These are phyloP conservation scores for Incumbomyces lentus DNA, from an alignment of 2,329 filamentous ascomycete species.

Conservation along the genomic window DNA sequence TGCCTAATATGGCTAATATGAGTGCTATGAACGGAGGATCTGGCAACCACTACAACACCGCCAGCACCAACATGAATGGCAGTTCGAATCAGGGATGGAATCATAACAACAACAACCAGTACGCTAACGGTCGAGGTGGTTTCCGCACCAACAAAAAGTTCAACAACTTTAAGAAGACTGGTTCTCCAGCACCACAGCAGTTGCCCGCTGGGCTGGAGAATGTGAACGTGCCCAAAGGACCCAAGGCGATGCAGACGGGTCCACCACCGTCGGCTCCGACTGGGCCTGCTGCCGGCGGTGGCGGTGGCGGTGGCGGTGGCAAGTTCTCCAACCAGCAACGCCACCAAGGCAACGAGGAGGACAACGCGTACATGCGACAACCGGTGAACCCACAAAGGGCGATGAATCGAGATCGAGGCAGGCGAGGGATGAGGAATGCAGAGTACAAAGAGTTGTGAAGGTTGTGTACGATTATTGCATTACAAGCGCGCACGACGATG, in stretches of 20 bases:
- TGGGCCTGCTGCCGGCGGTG: conserved; percentile 9
- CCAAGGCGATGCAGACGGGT: conserved; percentile 15
- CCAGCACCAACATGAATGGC: conserved; percentile 22
- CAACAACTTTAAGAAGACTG: conserved; percentile 10
- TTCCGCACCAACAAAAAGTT: conserved; percentile 7
- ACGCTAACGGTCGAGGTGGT: conserved; percentile 13
- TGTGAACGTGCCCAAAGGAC: conserved; percentile 16
- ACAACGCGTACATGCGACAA: conserved; percentile 89
- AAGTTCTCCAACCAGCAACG: conserved; percentile 50
- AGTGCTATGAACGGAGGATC: conserved; percentile 23
- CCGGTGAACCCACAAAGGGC: conserved; percentile 90
- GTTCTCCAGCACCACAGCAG: conserved; percentile 19
- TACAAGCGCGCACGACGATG: neutral
- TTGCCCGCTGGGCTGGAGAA: conserved; percentile 21
- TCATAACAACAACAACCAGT: conserved; percentile 25
- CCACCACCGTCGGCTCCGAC: conserved; percentile 5
- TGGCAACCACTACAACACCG: conserved; percentile 25
- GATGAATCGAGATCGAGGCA: conserved; percentile 60
- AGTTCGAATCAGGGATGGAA: conserved; percentile 21
- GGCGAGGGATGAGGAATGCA: conserved; percentile 56
- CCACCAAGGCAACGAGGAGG: conserved; percentile 55
- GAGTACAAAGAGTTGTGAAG: conserved; percentile 69
- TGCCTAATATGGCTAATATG: conserved; percentile 24
- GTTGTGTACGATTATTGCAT: neutral
- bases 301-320: too few relatives aligned